Evolutionary conservation across 345 rosid genomes (phyloP), one percentile per base, ranked within the genome.

Genomic region (Citrus medica): DNA sequence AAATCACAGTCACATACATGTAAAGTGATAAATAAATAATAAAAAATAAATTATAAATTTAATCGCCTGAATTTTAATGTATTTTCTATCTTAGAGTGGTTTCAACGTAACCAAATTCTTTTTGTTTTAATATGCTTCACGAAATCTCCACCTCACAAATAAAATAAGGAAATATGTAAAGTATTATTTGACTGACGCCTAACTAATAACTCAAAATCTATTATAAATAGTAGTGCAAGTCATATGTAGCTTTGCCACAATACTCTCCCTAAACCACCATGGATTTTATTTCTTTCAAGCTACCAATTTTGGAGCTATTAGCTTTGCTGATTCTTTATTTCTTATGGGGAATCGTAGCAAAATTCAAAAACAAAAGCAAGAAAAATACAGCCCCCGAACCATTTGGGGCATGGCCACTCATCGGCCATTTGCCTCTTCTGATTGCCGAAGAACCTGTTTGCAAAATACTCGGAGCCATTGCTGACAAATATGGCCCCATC

Each of bases 381-480:
- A 61, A 66, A 17, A 59, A 12, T 24, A 37, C 21, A 1, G 82
- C 80, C 75, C 94, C 92, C 16, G 88, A 89, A 72, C 89, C 93
- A 16, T 17, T 74, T 0, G 90, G 94, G 27, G 86, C 89, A 48
- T 86, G 84, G 86, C 95, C 97, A 16, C 21, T 92, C 60, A 69
- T 92, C 37, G 97, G 93, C 25, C 97, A 91, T 79, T 84, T 92
- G 65, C 92, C 78, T 76, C 88, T 86, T 74, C 89, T 92, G 2
- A 71, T 76, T 0, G 84, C 78, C 75, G 30, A 79, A 35, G 79
- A 64, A 37, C 91, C 89, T 19, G 56, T 84, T 37, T 83, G 80
- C 60, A 86, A 79, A 73, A 84, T 80, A 76, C 87, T 92, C 4
- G 95, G 79, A 22, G 82, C 83, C 80, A 78, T 88, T 56, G 86